Base-by-base conservation (phyloP, 176 grass and related monocot genomes). In the Paspalum notatum region DNA sequence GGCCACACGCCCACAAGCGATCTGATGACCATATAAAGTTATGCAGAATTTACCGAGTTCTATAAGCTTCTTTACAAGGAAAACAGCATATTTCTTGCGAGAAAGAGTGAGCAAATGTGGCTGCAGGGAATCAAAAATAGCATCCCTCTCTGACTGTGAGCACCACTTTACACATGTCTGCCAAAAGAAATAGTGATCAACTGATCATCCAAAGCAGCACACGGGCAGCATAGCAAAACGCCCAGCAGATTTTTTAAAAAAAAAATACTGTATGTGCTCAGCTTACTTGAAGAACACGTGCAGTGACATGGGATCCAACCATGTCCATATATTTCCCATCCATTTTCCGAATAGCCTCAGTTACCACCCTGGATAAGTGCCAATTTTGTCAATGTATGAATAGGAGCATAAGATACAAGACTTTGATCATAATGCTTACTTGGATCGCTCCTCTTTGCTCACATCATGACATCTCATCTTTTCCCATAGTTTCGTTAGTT, bases 131-230 rank as follows among this genome's bases (percentile, higher is more conserved):
- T 84, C 84, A 77, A 95, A 98, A 77, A 98, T 58, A 39, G 78
- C 76, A 83, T 98, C 90, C 69, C 90, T 95, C 85, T 95, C 92
- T 41, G 72, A 69, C 84, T 95, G 90, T 12, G 88, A 91, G 65
- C 92, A 98, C 76, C 82, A 95, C 61, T 98, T 98, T 42, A 98
- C 83, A 74, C 96, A 98, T 73, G 96, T 93, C 96, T 95, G 72
- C 65, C 42, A 71, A 59, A 72, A n/a, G n/a, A 50, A 38, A 66
- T 6, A 4, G 16, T 24, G 4, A 27, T 5, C n/a, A 21, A 26
- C 66, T 47, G 43, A 27, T 47, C 67, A 78, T 80, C 37, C 64
- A 61, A 27, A 48, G 25, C 22, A 50, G n/a, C 17, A 57, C 3
- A 18, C 69, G 56, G 70, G 16, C 65, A 55, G 14, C 4, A 7